Evolutionary conservation across 805 yeast genomes (phyloP).

Genomic region (Aciculoconidium aculeatum): DNA sequence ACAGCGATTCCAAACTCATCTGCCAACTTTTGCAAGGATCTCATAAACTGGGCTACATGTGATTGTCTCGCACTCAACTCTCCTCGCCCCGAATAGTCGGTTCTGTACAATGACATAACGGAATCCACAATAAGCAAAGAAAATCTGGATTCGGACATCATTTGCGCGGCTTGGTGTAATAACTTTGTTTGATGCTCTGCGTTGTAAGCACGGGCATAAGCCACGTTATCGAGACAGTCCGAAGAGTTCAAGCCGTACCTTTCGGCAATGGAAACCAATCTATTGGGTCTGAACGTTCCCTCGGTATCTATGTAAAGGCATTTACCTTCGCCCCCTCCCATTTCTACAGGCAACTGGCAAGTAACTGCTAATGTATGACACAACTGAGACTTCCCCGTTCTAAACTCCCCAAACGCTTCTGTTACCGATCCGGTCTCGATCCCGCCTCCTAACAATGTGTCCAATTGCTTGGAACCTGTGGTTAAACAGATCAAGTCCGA

Average conservation of each 20-base stretch:
- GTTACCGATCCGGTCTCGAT: constrained; percentile 96
- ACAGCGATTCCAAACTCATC: constrained; percentile 98
- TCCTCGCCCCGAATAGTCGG: constrained; percentile 93
- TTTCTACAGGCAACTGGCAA: constrained; percentile 91
- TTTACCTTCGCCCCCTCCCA: constrained; percentile 99
- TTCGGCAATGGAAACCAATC: constrained; percentile 84
- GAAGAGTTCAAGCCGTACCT: constrained; percentile 88
- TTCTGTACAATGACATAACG: constrained; percentile 92
- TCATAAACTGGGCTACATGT: constrained; percentile 89
- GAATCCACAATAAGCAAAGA: constrained; percentile 92
- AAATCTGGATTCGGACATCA: constrained; percentile 95
- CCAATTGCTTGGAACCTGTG: constrained; percentile 92
- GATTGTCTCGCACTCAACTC: constrained; percentile 92
- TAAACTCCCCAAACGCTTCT: constrained; percentile 93
- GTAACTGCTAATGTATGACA: constrained; percentile 97
- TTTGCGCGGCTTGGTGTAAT: constrained; percentile 82
- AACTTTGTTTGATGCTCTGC: constrained; percentile 93
- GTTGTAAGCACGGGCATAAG: constrained; percentile 94
- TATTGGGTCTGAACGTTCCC: constrained; percentile 91
- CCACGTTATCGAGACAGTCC: constrained; percentile 94
- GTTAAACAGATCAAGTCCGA: constrained; percentile 88
- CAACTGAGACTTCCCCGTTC: constrained; percentile 95
- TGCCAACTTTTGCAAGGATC: constrained; percentile 86
- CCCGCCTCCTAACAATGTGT: constrained; percentile 92
- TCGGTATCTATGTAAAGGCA: constrained; percentile 95